Conservation (phyloP, 768 basidiomycete species). For the Boletus sp. region DNA sequence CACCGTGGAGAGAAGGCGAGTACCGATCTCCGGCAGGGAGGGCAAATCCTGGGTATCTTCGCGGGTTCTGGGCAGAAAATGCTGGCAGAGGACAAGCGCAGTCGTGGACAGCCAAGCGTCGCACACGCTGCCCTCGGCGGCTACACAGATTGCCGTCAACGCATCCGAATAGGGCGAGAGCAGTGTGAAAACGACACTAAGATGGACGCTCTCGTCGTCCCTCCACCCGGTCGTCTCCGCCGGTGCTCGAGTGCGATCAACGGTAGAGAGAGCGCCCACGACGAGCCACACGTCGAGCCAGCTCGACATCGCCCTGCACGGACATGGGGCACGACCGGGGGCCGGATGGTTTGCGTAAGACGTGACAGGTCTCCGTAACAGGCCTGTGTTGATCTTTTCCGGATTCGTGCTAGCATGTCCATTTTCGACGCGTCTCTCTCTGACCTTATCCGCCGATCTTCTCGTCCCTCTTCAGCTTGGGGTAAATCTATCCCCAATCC, state of each 20-base stretch:
- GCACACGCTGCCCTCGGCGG: background rate
- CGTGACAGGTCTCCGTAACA: conserved; percentile 16
- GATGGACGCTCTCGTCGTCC: background rate
- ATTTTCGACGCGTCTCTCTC: conserved; percentile 9
- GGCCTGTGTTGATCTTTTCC: conserved; percentile 34
- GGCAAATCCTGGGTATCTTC: conserved; percentile 25
- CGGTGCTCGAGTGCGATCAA: no score
- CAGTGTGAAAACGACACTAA: background rate
- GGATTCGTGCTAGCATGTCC: conserved; percentile 12
- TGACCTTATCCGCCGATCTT: conserved; percentile 39
- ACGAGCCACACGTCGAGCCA: no score
- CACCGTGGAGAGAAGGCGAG: conserved; percentile 20
- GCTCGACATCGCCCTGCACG: no score
- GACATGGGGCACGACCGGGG: background rate
- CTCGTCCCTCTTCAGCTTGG: conserved; percentile 25
- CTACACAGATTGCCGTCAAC: no score
- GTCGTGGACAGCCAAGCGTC: background rate
- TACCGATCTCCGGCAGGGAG: conserved; percentile 18
- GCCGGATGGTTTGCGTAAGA: background rate
- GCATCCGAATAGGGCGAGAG: no score
- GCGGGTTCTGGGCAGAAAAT: conserved; percentile 9
- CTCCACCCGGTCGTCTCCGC: no score
- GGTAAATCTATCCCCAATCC: conserved; percentile 27
- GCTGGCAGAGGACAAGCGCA: background rate
- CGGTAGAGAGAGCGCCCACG: no score